Evolutionary conservation across 2,329 filamentous ascomycete species (phyloP).

Genomic region (Monosporascus sp.): DNA sequence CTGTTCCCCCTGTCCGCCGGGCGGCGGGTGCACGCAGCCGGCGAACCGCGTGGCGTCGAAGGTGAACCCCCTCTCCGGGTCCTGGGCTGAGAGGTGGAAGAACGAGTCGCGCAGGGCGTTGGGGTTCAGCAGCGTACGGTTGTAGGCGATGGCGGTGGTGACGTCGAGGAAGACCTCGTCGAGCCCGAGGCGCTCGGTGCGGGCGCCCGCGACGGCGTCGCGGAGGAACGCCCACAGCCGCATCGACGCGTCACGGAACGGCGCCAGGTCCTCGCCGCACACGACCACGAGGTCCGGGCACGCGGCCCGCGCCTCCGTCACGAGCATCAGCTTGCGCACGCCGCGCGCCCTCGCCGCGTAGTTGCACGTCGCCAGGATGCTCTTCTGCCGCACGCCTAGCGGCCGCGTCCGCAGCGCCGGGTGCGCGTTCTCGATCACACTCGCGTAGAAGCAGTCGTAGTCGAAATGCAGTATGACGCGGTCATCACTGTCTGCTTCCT

Average conservation of each 20-base stretch:
- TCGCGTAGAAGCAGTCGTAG: constrained; percentile 92
- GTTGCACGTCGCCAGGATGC: constrained; percentile 89
- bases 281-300: constrained; percentile 84
- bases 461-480: constrained; percentile 79
- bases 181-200: constrained; percentile 78
- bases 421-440: constrained; percentile 78
- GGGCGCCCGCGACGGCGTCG: constrained; percentile 69
- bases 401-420: constrained; percentile 67
- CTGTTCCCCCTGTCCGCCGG: not conserved
- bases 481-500: constrained; percentile 31
- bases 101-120: constrained; percentile 64
- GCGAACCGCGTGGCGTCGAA: constrained; percentile 68
- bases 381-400: constrained; percentile 85
- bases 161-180: constrained; percentile 88
- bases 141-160: constrained; percentile 81
- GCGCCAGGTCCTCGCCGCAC: constrained; percentile 78
- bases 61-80: constrained; percentile 74
- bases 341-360: constrained; percentile 77
- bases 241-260: constrained; percentile 84
- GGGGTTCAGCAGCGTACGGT: constrained; percentile 63
- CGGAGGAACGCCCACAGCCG: constrained; percentile 68
- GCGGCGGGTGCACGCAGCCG: constrained; percentile 47
- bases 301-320: constrained; percentile 71
- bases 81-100: constrained; percentile 67
- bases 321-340: constrained; percentile 77